Evolutionary conservation across 2,329 filamentous ascomycete genomes (phyloP).

Genomic region (Claviceps humidiphila): DNA sequence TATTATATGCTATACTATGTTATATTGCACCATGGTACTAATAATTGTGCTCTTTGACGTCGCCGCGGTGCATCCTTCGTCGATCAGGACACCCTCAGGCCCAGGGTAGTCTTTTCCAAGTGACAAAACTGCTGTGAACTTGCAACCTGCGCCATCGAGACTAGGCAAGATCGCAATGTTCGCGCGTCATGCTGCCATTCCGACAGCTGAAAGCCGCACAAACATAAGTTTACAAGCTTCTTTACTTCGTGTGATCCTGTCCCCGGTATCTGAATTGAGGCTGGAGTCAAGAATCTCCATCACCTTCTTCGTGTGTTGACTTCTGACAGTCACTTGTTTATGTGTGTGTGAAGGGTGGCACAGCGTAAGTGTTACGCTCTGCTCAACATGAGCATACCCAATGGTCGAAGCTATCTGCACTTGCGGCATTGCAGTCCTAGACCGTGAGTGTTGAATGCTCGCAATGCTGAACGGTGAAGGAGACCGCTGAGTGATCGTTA

Average conservation of each 20-base stretch:
- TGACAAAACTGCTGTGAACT: neutral
- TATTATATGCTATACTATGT: neutral
- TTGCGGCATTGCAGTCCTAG: neutral
- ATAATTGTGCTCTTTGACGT: neutral
- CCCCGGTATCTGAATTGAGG: neutral
- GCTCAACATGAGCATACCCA: neutral
- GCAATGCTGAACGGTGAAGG: neutral
- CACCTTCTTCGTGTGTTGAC: neutral
- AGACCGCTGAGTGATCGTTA: neutral
- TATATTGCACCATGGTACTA: neutral
- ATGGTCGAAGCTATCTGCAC: neutral
- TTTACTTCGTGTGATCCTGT: neutral
- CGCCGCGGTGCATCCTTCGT: neutral
- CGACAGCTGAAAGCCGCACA: neutral
- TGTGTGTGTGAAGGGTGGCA: neutral
- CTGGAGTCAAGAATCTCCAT: neutral
- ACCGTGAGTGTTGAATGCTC: neutral
- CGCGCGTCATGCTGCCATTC: neutral
- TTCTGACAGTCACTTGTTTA: neutral
- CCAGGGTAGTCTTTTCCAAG: neutral
- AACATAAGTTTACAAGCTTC: neutral
- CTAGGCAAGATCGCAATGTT: neutral
- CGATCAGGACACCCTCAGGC: neutral
- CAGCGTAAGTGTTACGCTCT: neutral
- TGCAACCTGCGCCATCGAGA: neutral